Conservation (phyloP, 306 rosid species). For the Trichosanthes truncata region DNA sequence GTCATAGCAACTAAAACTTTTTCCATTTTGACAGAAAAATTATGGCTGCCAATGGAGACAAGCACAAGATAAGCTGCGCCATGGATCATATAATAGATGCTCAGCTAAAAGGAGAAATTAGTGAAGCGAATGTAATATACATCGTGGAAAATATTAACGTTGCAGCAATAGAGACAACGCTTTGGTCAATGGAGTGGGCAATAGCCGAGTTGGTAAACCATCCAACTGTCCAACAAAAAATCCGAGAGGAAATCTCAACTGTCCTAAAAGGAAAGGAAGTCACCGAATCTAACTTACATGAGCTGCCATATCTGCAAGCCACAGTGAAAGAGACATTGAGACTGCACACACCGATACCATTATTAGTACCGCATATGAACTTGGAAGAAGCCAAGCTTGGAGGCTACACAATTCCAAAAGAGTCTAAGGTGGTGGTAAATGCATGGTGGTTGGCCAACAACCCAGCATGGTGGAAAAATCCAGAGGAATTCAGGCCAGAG, state of each 20-base stretch:
- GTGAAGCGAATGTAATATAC: conserved; percentile 63
- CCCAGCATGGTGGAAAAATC: conserved; percentile 67
- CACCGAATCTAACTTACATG: conserved; percentile 54
- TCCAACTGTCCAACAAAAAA: conserved; percentile 48
- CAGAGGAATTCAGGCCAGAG: conserved; percentile 69
- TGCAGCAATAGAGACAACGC: conserved; percentile 80
- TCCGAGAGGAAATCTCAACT: conserved; percentile 49
- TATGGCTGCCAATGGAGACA: conserved; percentile 55
- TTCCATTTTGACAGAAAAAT: conserved; percentile 26
- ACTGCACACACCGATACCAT: conserved; percentile 63
- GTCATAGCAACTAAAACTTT: background rate
- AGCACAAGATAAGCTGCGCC: conserved; percentile 63
- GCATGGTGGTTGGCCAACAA: conserved; percentile 91
- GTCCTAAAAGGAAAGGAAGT: conserved; percentile 42
- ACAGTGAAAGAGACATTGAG: conserved; percentile 68
- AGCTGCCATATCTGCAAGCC: conserved; percentile 62
- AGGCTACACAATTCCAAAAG: conserved; percentile 53
- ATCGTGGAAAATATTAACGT: conserved; percentile 72
- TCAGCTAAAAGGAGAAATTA: conserved; percentile 65
- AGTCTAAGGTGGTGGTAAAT: conserved; percentile 72
- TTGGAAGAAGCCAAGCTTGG: conserved; percentile 74
- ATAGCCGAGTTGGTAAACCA: conserved; percentile 75
- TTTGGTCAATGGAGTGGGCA: conserved; percentile 93
- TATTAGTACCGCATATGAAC: conserved; percentile 88
- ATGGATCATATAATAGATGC: conserved; percentile 84